These are phyloP conservation scores for Periconia sp. DNA, from an alignment of 2,329 filamentous ascomycete genomes.

Conservation along the genomic window DNA sequence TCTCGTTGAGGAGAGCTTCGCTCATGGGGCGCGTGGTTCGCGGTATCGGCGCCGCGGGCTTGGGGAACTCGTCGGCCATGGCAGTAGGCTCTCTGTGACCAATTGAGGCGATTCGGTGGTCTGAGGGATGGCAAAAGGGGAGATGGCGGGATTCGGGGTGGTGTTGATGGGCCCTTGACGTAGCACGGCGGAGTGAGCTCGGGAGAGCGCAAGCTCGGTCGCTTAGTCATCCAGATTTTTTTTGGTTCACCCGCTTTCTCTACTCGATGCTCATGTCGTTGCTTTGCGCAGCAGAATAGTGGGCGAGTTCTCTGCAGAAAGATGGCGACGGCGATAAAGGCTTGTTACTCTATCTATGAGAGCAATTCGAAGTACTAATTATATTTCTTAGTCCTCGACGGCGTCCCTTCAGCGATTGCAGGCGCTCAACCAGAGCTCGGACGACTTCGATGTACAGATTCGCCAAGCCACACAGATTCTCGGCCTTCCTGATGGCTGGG, in stretches of 20 bases:
- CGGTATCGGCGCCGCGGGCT: conserved; percentile 67
- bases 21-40: conserved; percentile 82
- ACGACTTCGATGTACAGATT: conserved; percentile 46
- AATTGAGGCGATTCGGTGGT: conserved; percentile 34
- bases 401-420: conserved; percentile 47
- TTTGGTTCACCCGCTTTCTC: no score
- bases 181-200: conserved; percentile 22
- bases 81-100: conserved; percentile 33
- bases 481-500: conserved; percentile 43
- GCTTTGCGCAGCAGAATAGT: no score
- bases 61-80: conserved; percentile 65
- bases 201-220: conserved; percentile 5
- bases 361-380: conserved; percentile 7
- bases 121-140: conserved; percentile 23
- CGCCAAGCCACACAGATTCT: conserved; percentile 48
- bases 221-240: conserved; percentile 29
- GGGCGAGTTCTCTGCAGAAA: no score
- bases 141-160: conserved; percentile 19
- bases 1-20: conserved; percentile 98
- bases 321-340: conserved; percentile 31
- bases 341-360: conserved; percentile 16
- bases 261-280: no score
- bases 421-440: conserved; percentile 46
- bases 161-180: conserved; percentile 11
- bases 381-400: conserved; percentile 11